phyloP scores from a whole-genome alignment of 495 filamentous ascomycete genomes.

The Neurospora tetrasperma region DNA sequence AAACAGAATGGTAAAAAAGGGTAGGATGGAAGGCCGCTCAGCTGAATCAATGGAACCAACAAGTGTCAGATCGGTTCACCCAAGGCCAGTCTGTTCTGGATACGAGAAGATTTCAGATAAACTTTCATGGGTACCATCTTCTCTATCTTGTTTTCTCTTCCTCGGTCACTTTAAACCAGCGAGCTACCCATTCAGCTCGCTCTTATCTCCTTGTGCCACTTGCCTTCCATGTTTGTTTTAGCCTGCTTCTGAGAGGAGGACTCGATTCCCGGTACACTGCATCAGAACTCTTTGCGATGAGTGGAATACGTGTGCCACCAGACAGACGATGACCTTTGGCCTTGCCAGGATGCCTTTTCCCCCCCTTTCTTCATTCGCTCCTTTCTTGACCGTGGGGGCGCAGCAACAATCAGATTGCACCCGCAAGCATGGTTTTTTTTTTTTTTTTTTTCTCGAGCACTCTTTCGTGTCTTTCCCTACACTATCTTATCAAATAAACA shows the following conservation, averaged over 20 bases:
- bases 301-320: neutral
- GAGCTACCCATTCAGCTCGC: neutral
- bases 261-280: neutral
- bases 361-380: neutral
- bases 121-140: neutral
- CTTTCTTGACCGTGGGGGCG: neutral
- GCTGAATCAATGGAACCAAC: neutral
- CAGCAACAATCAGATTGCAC: neutral
- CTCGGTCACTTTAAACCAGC: neutral
- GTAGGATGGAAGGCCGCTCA: neutral
- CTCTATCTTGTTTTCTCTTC: neutral
- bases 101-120: neutral
- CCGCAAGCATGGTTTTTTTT: too few species aligned
- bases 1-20: neutral
- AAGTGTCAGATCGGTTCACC: neutral
- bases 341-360: too few species aligned
- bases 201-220: neutral
- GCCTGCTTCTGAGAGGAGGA: neutral
- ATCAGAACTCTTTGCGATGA: neutral
- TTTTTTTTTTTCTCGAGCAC: neutral
- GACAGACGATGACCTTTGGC: neutral
- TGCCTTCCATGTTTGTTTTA: neutral
- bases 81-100: neutral
- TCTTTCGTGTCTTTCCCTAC: neutral
- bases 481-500: neutral